Evolutionary conservation across 2,329 filamentous ascomycete genomes (phyloP), one percentile per base, ranked within the genome.

Genomic region (Aspergillus novofumigatus): DNA sequence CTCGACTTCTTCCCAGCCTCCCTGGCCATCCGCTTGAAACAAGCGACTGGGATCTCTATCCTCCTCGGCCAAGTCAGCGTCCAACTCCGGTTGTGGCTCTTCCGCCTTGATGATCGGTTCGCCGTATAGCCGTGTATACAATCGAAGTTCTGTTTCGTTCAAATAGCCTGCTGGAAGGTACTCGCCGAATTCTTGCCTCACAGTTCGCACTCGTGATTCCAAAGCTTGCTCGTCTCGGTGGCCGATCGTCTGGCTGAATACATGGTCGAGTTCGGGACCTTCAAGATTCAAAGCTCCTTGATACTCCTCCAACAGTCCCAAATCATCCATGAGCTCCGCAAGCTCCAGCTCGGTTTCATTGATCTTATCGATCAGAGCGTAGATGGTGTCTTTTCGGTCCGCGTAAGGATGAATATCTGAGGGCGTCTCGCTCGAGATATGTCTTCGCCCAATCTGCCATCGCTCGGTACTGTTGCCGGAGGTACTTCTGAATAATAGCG

Each of bases 101-200:
- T 62, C 68, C 51, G 72, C 55, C 10, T 51, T 56, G 8, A 69
- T 52, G 1, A 90, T 70, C 1, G 92, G 91, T 35, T 86, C 80
- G 1, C 92, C 93, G 71, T 94, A 97, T 17, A 96, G 76, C 61
- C 91, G 82, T 68, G 89, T 86, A 72, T 96, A 96, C 0, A 96
- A 77, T 50, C 77, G 78, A 66, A 88, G 86, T 71, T 96, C 92
- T 53, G 88, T 83, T 1, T 81, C 79, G 35, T 80, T 86, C 52
- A 97, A 73, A 65, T 90, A 85, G 35, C 82, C 86, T 32, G 85
- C 83, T 0, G 92, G 92, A 25, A 97, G 74, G 0, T 82, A 86
- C 67, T 94, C 87, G 59, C 91, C 88, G 71, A 91, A 95, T 8
- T 84, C 81, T 61, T 90, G 87, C 65, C 88, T 85, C 38, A 90